Evolutionary conservation across 73 alveolate species (phyloP).

Genomic region (Tetrahymena borealis): DNA sequence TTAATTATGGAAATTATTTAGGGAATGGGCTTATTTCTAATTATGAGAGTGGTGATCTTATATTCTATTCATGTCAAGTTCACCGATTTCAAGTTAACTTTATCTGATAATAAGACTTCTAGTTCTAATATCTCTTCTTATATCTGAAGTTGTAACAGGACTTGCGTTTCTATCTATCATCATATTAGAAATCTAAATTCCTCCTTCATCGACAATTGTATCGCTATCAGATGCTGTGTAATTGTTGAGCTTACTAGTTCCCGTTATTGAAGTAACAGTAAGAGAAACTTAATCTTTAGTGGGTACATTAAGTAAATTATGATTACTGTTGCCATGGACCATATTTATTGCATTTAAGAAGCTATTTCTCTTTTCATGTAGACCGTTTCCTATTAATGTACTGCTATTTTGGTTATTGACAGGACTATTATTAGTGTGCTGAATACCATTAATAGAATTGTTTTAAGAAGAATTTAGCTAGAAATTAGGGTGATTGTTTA

Average conservation of each 20-base stretch:
- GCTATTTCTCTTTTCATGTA: background rate
- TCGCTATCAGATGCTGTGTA: background rate
- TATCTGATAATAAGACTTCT: background rate
- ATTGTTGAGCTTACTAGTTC: background rate
- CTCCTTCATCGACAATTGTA: background rate
- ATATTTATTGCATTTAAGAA: background rate
- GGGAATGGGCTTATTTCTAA: background rate
- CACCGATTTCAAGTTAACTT: background rate
- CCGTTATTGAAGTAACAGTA: background rate
- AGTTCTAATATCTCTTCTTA: background rate
- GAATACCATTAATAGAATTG: background rate
- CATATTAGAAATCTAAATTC: background rate
- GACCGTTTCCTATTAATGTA: background rate
- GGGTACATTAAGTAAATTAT: background rate
- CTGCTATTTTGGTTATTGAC: background rate
- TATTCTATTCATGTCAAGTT: background rate
- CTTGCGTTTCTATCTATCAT: background rate
- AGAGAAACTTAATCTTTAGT: background rate
- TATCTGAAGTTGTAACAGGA: background rate
- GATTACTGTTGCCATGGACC: background rate
- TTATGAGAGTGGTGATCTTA: background rate
- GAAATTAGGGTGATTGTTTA: background rate
- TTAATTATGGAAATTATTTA: background rate
- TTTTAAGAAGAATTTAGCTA: background rate
- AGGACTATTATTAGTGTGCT: background rate